Conservation (phyloP, 805 yeast genomes). For the Pichia californica region DNA sequence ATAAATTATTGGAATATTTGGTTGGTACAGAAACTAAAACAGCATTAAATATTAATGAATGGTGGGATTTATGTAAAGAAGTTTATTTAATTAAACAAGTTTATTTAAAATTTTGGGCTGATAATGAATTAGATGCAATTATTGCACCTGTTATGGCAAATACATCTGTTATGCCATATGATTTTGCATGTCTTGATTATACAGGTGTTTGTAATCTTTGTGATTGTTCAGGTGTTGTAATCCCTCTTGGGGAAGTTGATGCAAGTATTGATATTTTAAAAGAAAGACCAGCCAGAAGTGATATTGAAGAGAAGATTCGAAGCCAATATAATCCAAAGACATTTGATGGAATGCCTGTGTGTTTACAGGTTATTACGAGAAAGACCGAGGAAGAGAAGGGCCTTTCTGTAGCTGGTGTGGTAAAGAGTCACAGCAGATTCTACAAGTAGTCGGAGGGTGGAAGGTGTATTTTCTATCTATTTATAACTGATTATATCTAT, state of each 20-base stretch:
- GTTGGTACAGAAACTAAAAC: background rate
- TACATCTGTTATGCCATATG: constrained; percentile 30
- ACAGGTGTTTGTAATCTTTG: constrained; percentile 44
- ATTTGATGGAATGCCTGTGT: constrained; percentile 55
- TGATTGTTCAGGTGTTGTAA: constrained; percentile 43
- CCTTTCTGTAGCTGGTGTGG: constrained; percentile 12
- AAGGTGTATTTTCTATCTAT: too few species aligned
- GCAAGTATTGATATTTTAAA: constrained; percentile 31
- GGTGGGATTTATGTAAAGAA: constrained; percentile 37
- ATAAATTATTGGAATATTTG: constrained; percentile 17
- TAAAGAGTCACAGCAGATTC: background rate
- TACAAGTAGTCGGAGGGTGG: too few species aligned
- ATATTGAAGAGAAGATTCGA: constrained; percentile 39
- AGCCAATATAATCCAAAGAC: constrained; percentile 40
- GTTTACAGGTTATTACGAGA: constrained; percentile 59
- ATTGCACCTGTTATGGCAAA: constrained; percentile 35
- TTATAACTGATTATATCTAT: too few species aligned
- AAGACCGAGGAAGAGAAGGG: constrained; percentile 57
- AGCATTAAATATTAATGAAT: constrained; percentile 20
- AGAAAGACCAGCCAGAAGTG: constrained; percentile 28
- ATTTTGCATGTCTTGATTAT: constrained; percentile 34
- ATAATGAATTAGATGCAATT: constrained; percentile 34
- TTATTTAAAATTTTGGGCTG: constrained; percentile 31
- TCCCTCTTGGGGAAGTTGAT: constrained; percentile 57
- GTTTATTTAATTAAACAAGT: constrained; percentile 28